Conservation (phyloP, 2,329 filamentous ascomycete genomes). For the Fusarium irregulare region DNA sequence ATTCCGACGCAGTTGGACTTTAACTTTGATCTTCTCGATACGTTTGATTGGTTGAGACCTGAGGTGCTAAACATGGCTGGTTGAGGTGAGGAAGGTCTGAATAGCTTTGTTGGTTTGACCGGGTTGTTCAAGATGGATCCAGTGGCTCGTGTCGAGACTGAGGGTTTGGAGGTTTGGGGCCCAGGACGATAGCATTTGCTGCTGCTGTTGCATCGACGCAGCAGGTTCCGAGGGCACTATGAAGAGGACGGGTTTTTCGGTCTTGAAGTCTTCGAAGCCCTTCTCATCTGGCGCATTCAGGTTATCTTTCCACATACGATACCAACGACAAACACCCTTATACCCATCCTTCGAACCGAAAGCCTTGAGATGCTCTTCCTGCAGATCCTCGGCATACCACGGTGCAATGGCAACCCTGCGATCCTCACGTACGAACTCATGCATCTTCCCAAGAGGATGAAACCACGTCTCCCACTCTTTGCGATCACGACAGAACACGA, state of each 20-base stretch:
- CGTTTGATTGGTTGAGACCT: conserved; percentile 59
- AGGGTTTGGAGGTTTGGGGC: conserved; percentile 52
- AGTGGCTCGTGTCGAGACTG: conserved; percentile 51
- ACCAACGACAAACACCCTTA: conserved; percentile 48
- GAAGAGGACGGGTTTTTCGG: conserved; percentile 41
- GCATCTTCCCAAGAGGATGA: conserved; percentile 46
- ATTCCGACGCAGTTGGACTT: conserved; percentile 50
- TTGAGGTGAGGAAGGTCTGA: conserved; percentile 31
- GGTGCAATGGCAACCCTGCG: conserved; percentile 35
- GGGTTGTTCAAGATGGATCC: conserved; percentile 49
- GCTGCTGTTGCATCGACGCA: conserved; percentile 37
- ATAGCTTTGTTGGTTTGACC: conserved; percentile 42
- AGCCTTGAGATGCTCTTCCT: conserved; percentile 37
- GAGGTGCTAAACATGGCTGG: conserved; percentile 13
- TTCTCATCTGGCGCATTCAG: conserved; percentile 44
- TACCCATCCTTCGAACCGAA: conserved; percentile 45
- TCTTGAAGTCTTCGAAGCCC: conserved; percentile 27
- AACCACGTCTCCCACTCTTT: conserved; percentile 44
- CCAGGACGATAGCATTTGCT: conserved; percentile 46
- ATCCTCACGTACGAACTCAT: conserved; percentile 43
- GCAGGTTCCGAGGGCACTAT: conserved; percentile 35
- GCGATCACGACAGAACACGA: conserved; percentile 45
- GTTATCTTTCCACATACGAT: conserved; percentile 49
- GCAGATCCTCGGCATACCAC: conserved; percentile 45
- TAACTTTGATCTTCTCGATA: conserved; percentile 62